Evolutionary conservation across 345 rosid species (phyloP).

Genomic region (Moringa oleifera): DNA sequence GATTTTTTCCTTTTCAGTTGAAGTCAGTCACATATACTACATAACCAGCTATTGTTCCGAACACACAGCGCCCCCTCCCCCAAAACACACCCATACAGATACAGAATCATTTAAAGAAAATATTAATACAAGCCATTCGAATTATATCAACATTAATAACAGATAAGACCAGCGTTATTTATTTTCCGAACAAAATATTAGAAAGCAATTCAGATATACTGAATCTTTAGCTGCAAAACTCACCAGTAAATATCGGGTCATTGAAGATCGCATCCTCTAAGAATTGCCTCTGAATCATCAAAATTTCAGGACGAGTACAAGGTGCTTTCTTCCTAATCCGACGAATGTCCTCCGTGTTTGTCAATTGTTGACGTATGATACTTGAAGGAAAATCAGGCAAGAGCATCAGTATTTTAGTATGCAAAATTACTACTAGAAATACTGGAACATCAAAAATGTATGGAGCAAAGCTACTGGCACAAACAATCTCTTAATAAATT

Average conservation of each 20-base stretch:
- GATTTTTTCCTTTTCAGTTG: not conserved
- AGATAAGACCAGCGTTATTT: not conserved
- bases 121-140: not conserved
- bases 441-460: not conserved
- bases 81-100: too few relatives aligned
- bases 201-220: constrained; percentile 4
- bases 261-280: constrained; percentile 67
- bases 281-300: constrained; percentile 76
- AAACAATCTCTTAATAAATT: not conserved
- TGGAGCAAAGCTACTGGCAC: not conserved
- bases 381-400: constrained; percentile 39
- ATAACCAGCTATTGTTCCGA: not conserved
- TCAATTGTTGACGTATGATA: constrained; percentile 81
- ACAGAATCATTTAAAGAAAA: not conserved
- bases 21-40: not conserved
- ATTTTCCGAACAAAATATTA: not conserved
- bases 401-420: constrained; percentile 18
- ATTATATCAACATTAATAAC: not conserved
- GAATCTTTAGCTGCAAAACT: constrained; percentile 28
- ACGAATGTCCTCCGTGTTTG: constrained; percentile 81
- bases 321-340: constrained; percentile 99
- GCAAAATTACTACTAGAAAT: not conserved
- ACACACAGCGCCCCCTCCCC: not conserved
- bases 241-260: constrained; percentile 71
- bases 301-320: constrained; percentile 80